Evolutionary conservation across 371 early-diverging fungal species (phyloP).

Genomic region (Lichtheimia corymbifera): DNA sequence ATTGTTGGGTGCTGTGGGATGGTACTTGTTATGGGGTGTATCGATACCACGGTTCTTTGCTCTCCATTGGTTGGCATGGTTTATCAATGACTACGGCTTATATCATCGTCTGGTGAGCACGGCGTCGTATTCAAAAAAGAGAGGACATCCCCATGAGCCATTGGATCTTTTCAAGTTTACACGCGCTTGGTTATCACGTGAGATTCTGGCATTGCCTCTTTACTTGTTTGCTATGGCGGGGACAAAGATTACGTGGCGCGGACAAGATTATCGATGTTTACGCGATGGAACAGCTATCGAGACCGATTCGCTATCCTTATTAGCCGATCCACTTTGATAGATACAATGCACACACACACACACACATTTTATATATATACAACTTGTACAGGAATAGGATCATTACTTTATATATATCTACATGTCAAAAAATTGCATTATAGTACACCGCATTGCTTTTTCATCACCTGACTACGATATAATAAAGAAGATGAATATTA

Average conservation of each 20-base stretch:
- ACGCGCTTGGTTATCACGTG: constrained; percentile 76
- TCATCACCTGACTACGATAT: no score
- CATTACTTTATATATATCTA: no score
- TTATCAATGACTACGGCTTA: constrained; percentile 62
- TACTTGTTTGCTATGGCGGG: constrained; percentile 82
- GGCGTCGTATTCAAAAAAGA: constrained; percentile 24
- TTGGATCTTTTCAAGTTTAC: constrained; percentile 26
- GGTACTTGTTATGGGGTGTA: constrained; percentile 36
- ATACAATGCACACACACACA: not conserved
- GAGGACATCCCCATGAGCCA: constrained; percentile 12
- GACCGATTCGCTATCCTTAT: constrained; percentile 2
- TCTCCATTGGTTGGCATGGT: constrained; percentile 77
- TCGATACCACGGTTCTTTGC: constrained; percentile 55
- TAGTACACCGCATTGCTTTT: no score
- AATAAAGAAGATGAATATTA: no score
- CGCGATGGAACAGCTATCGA: constrained; percentile 62
- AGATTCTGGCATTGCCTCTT: constrained; percentile 81
- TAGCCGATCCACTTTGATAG: not conserved
- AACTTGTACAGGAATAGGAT: no score
- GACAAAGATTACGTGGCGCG: constrained; percentile 87
- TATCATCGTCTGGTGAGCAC: constrained; percentile 52
- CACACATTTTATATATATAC: not conserved
- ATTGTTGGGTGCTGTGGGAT: constrained; percentile 68
- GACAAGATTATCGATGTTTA: constrained; percentile 54
- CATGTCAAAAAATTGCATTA: no score